Base-by-base conservation (phyloP, 1,284 basidiomycete genomes). In the Psilocybe mexicana region DNA sequence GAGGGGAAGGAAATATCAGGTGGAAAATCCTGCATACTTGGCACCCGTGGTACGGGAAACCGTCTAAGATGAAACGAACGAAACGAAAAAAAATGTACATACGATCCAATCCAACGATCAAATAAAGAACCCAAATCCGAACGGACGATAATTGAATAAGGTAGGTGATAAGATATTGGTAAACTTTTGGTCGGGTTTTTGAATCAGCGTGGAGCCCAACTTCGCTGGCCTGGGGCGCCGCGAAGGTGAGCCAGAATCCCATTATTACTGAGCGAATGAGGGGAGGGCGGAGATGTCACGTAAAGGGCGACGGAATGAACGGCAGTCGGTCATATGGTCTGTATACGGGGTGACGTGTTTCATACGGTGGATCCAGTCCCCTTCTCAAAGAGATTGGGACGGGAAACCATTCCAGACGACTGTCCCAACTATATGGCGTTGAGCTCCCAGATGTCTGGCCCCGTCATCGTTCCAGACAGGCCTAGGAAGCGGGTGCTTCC, bases 401-500 rank as follows among this genome's bases (percentile, higher is more conserved):
- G 28, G 46, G 33, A 26, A 12, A 23, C 24, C 43, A 28, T 36
- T 55, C 36, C 38, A 38, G 45, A 30, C 36, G 44, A 53, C 18
- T 26, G 48, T 44, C 25, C 10, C 35, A 43, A 35, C 56, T 57
- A 65, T 52, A 66, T 63, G 50, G 70, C 64, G 43, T 70, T 69
- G 47, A 73, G 61, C 61, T 71, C 67, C 71, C 70, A 73, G n/a
- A 68, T 58, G n/a, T 67, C 63, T 2, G 65, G 61, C 0, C 63
- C 64, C 11, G 54, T 58, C 45, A 61, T 52, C 12, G 67, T 69
- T n/a, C 62, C 66, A 18, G 68, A 67, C 26, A 73, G 59, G 3
- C 71, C 71, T 55, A 67, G 62, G 64, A 73, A 73, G 6, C 63
- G 57, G 3, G 64, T 68, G 26, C 60, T 54, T 12, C 69, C 71